Evolutionary conservation across 2,329 filamentous ascomycete genomes (phyloP).

Genomic region (Paramyrothecium sp.): DNA sequence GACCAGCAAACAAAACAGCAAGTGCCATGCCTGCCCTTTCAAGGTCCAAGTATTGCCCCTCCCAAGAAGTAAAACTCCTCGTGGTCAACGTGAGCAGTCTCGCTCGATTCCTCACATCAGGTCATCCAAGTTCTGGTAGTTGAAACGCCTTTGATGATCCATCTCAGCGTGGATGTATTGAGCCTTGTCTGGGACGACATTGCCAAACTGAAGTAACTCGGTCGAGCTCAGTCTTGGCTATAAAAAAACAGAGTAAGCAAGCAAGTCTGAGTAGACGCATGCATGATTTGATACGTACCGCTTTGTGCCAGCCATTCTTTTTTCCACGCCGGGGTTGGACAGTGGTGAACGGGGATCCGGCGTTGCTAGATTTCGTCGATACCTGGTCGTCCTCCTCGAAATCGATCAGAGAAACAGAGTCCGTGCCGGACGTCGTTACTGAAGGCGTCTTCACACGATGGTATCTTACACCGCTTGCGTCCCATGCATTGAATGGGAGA

Average conservation of each 20-base stretch:
- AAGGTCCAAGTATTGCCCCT: too few species aligned
- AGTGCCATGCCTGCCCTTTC: too few species aligned
- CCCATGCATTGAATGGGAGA: slow-evolving; percentile 29
- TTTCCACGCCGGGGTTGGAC: not conserved
- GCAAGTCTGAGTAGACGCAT: too few species aligned
- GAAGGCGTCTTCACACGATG: slow-evolving; percentile 19
- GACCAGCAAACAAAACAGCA: too few species aligned
- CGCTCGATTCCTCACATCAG: slow-evolving; percentile 3
- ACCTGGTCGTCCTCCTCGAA: not conserved
- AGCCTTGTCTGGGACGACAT: not conserved
- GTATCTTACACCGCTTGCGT: slow-evolving; percentile 19
- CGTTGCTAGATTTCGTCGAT: not conserved
- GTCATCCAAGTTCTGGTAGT: slow-evolving; percentile 20
- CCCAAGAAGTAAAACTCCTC: too few species aligned
- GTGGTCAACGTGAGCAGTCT: too few species aligned
- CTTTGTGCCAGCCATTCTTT: slow-evolving; percentile 21
- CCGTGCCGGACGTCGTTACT: slow-evolving; percentile 10
- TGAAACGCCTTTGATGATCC: slow-evolving; percentile 13
- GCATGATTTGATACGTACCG: not conserved
- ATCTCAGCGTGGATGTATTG: slow-evolving; percentile 11
- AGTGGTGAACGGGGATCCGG: not conserved
- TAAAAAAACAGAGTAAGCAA: not conserved
- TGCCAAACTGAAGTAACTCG: not conserved
- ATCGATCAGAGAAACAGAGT: slow-evolving; percentile 9
- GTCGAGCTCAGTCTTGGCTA: not conserved